These are phyloP conservation scores for Candida koratica DNA, from an alignment of 805 yeast genomes.

Conservation along the genomic window DNA sequence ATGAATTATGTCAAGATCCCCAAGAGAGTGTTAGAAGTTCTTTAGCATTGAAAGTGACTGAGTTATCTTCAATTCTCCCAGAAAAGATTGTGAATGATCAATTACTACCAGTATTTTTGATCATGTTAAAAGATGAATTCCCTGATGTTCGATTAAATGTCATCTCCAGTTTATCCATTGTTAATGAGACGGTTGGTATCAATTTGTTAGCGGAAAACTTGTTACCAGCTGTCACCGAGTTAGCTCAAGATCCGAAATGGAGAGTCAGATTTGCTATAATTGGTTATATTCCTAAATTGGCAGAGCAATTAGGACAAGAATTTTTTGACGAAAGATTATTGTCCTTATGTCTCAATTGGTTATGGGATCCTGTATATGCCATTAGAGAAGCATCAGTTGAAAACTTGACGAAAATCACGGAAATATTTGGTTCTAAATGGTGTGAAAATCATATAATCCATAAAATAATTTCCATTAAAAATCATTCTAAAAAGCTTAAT, in stretches of 20 bases:
- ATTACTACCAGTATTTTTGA: slow-evolving; percentile 80
- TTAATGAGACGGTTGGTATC: slow-evolving; percentile 92
- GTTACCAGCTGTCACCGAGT: slow-evolving; percentile 91
- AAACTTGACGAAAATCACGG: slow-evolving; percentile 74
- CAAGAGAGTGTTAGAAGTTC: slow-evolving; percentile 93
- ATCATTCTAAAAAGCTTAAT: slow-evolving; percentile 14
- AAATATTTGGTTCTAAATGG: slow-evolving; percentile 92
- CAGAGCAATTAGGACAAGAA: slow-evolving; percentile 88
- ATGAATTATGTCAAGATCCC: slow-evolving; percentile 80
- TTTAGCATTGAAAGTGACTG: slow-evolving; percentile 81
- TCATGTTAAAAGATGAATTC: slow-evolving; percentile 93
- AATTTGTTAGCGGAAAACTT: slow-evolving; percentile 79
- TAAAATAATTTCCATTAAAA: slow-evolving; percentile 50
- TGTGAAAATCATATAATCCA: slow-evolving; percentile 79
- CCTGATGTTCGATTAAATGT: slow-evolving; percentile 95
- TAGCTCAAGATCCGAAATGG: slow-evolving; percentile 97
- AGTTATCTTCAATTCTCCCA: slow-evolving; percentile 79
- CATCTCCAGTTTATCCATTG: slow-evolving; percentile 85
- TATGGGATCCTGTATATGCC: slow-evolving; percentile 96
- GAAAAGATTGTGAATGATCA: slow-evolving; percentile 79
- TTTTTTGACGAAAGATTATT: slow-evolving; percentile 91
- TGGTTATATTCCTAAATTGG: slow-evolving; percentile 91
- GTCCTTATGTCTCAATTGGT: slow-evolving; percentile 91
- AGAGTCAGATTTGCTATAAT: slow-evolving; percentile 95
- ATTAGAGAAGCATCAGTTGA: slow-evolving; percentile 94